These are phyloP conservation scores for Neckera pumila DNA, from an alignment of 225 moss, liverwort and hornwort genomes.

Conservation along the genomic window DNA sequence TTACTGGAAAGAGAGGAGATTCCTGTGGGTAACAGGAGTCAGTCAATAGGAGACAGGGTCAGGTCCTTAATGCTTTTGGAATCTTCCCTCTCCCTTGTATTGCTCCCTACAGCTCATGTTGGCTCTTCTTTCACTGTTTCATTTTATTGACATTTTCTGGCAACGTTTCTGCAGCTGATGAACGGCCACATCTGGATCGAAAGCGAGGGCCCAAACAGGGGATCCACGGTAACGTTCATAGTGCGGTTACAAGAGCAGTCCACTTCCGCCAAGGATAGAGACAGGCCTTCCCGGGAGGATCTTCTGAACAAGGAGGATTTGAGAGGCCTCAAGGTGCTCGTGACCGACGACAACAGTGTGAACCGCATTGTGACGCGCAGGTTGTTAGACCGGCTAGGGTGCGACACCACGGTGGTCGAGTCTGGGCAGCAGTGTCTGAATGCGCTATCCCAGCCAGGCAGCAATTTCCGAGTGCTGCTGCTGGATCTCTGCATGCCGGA, in stretches of 20 bases:
- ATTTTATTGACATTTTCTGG: neutral
- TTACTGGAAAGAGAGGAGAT: neutral
- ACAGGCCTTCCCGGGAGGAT: slow-evolving; percentile 27
- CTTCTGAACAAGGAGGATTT: slow-evolving; percentile 29
- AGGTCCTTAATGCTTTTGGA: neutral
- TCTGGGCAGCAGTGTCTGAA: slow-evolving; percentile 43
- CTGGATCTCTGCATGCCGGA: slow-evolving; percentile 71
- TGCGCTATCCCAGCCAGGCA: slow-evolving; percentile 37
- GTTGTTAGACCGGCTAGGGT: slow-evolving; percentile 32
- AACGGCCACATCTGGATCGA: slow-evolving; percentile 56
- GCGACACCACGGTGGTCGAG: slow-evolving; percentile 45
- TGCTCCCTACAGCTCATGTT: neutral
- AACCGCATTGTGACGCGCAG: slow-evolving; percentile 57
- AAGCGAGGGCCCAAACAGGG: slow-evolving; percentile 37
- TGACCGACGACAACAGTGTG: slow-evolving; percentile 59
- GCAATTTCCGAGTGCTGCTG: slow-evolving; percentile 24
- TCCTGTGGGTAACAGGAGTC: neutral
- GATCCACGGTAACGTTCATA: slow-evolving; percentile 42
- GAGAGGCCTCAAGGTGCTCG: slow-evolving; percentile 46
- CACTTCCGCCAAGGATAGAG: slow-evolving; percentile 20
- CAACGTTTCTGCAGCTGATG: slow-evolving; percentile 38
- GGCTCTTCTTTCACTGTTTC: neutral
- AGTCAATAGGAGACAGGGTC: neutral
- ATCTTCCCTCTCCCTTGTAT: neutral
- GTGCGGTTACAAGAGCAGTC: slow-evolving; percentile 42